Evolutionary conservation across 2,329 filamentous ascomycete genomes (phyloP), one percentile per base, ranked within the genome.

Genomic region (Arthroderma sp.): DNA sequence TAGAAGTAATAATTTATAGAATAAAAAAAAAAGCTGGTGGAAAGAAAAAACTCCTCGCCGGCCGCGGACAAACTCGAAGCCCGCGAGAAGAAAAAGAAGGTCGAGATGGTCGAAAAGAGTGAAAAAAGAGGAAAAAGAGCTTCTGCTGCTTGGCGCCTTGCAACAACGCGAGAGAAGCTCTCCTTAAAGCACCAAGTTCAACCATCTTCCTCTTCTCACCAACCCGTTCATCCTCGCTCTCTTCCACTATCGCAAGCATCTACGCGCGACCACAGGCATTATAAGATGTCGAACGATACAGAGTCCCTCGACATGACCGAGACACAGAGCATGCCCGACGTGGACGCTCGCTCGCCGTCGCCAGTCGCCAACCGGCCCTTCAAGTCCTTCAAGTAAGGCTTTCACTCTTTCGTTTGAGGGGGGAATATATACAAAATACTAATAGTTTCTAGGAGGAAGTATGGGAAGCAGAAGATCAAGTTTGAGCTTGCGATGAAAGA

Each of bases 401-500:
- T 21, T 21, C 38, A n/a, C n/a, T n/a, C 37, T 4, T 21, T 33
- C 9, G n/a, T 15, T 19, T 4, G 21, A 44, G 41, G 6, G 4
- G n/a, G 15, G 21, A 13, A 28, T 21, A 25, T 23, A 43, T 19
- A 19, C 31, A 5, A 5, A 23, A 8, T 57, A 39, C 44, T 52
- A 21, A 28, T 23, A 6, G 15, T 37, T n/a, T 54, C 49, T 52
- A 76, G 74, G 61, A 95, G 95, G 76, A 98, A 98, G 77, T 98
- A 94, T 72, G 86, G 85, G 58, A 83, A 88, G 63, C 87, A 88
- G 70, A 93, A 95, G 72, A 81, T 84, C 56, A 79, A 93, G 60
- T 93, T 93, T 73, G 83, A 83, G 65, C 79, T 87, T 56, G 90
- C 93, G 71, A 87, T 88, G 70, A 85, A 86, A 71, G 87, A 91